These are phyloP conservation scores for Carex myosuroides DNA, from an alignment of 176 grass and related monocot genomes.

Conservation along the genomic window DNA sequence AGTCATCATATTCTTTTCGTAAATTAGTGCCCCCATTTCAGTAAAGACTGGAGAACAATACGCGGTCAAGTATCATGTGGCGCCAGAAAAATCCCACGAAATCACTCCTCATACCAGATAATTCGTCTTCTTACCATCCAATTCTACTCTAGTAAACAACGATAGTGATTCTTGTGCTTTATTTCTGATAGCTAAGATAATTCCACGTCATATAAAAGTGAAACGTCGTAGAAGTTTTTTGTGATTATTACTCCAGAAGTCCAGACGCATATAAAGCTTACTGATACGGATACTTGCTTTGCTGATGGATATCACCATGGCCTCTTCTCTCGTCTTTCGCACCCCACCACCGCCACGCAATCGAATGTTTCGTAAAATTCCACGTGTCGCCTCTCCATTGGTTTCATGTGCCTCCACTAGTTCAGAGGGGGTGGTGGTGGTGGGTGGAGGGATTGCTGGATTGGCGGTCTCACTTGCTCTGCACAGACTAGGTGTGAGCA, in stretches of 20 bases:
- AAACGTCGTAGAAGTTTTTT: background rate
- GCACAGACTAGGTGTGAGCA: constrained; percentile 51
- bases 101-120: background rate
- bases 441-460: constrained; percentile 80
- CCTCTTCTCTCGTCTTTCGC: background rate
- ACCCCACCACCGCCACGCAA: background rate
- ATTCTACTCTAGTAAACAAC: constrained; percentile 3
- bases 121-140: background rate
- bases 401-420: background rate
- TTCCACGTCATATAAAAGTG: background rate
- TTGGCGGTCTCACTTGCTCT: constrained; percentile 64
- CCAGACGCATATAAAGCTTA: background rate
- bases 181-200: background rate
- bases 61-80: background rate
- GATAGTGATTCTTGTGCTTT: background rate
- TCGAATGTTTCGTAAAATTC: background rate
- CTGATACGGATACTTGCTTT: background rate
- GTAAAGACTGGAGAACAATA: background rate
- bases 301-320: background rate
- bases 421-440: constrained; percentile 49
- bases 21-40: background rate
- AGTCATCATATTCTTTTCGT: background rate
- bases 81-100: background rate
- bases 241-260: background rate
- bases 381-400: background rate